Evolutionary conservation across 805 yeast genomes (phyloP).

Genomic region (Maudiozyma barnettii): DNA sequence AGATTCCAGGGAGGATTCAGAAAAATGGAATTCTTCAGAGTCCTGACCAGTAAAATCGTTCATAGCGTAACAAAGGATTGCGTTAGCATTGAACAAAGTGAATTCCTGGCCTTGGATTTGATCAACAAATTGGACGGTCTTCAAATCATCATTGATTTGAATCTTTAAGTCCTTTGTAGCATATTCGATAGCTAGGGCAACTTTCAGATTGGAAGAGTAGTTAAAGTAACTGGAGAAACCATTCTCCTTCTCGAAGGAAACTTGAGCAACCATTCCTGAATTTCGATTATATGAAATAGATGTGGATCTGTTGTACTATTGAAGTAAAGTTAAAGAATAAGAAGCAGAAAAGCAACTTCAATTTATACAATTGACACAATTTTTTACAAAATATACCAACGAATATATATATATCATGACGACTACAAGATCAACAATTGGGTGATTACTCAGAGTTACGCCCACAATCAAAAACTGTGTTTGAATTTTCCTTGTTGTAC

Average conservation of each 20-base stretch:
- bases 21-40: constrained; percentile 26
- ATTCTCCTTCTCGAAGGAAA: constrained; percentile 21
- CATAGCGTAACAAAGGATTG: constrained; percentile 55
- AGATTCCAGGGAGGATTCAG: constrained; percentile 19
- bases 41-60: constrained; percentile 35
- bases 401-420: too few relatives aligned
- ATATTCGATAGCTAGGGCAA: constrained; percentile 22
- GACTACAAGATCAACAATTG: too few relatives aligned
- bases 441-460: too few relatives aligned
- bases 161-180: constrained; percentile 15
- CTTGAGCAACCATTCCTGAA: constrained; percentile 11
- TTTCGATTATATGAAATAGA: not conserved
- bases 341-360: too few relatives aligned
- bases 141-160: constrained; percentile 12
- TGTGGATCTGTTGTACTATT: too few relatives aligned
- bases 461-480: too few relatives aligned
- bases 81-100: constrained; percentile 53
- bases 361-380: too few relatives aligned
- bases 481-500: too few relatives aligned
- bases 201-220: constrained; percentile 24
- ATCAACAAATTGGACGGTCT: constrained; percentile 21
- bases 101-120: constrained; percentile 11
- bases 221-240: constrained; percentile 10
- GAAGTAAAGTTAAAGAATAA: too few relatives aligned
- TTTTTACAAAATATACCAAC: too few relatives aligned